Base-by-base conservation (phyloP, 129 eudicot genomes). In the Mikania micrantha region DNA sequence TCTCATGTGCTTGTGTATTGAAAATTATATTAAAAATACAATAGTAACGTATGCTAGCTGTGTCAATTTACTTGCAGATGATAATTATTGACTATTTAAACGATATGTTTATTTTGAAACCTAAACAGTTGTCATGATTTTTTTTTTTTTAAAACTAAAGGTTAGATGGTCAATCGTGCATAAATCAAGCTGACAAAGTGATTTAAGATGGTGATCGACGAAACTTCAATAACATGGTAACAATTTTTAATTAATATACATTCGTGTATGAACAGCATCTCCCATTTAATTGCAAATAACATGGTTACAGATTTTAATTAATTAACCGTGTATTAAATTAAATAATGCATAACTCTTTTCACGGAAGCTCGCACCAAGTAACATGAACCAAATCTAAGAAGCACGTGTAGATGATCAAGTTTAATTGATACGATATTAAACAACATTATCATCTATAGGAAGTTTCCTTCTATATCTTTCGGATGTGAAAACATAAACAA, bases 181-280 rank as follows among this genome's bases (percentile, higher is more conserved):
- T 27, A 66, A 74, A 74, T 74, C 21, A 66, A 74, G 79, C 67
- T 74, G 67, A 74, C 78, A 73, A 10, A 0, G 44, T 42, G 29
- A 58, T 58, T 27, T 5, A 68, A 70, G 34, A 27, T 31, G 24
- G 22, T 44, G 44, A 59, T 71, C 48, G 32, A 29, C 50, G 67
- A 59, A 71, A 31, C 45, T 47, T 34, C 32, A n/a, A n/a, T n/a
- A n/a, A n/a, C n/a, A n/a, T n/a, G n/a, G n/a, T n/a, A n/a, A n/a
- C n/a, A n/a, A n/a, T n/a, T n/a, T n/a, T n/a, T n/a, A n/a, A 45
- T 47, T 21, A 31, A 40, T 19, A 40, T 16, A 22, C 32, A 60
- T 28, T 29, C 67, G 28, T 57, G 22, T 29, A 27, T 70, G 28
- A 44, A 57, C 63, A 50, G 11, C 40, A 3, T 57, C 35, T 42